Base-by-base conservation (phyloP, 2,329 filamentous ascomycete species). In the Xylariaceae sp. region DNA sequence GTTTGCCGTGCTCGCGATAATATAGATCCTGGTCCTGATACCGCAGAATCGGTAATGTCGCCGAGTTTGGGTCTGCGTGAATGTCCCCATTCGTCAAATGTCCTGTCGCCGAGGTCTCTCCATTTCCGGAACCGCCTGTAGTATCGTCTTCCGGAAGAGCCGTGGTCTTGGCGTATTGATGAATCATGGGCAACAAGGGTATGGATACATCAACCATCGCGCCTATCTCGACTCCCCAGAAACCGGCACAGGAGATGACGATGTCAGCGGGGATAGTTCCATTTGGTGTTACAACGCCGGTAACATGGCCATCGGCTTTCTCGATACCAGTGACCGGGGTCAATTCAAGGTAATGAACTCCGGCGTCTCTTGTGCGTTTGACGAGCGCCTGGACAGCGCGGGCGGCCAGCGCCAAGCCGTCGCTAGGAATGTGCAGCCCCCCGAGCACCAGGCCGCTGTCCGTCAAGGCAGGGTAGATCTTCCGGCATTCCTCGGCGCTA, bases 11-110 rank as follows among this genome's bases (percentile, higher is more conserved):
- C 37, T 60, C 52, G 45, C 57, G 55, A 26, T 57, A 60, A 39
- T 58, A 60, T 32, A 59, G 52, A 42, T 60, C 55, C 26, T 58
- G 57, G 41, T 60, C 57, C 39, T 60, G 57, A 15, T 60, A 58
- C 18, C 57, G 50, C 37, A 57, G 18, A 21, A 60, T 60, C 9
- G 55, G 55, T 16, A 58, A 16, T 12, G 42, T 58, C 22, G 55
- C 57, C 2, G 55, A 32, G 21, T 58, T 57, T 43, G 55, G 22
- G n/a, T 53, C 44, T 19, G 16, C 40, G 2, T 51, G 40, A 1
- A 29, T 21, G 18, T 54, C 47, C 12, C 47, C 49, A 34, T 58
- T 47, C 1, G 51, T 42, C 5, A 42, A 16, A 15, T 44, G n/a
- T 9, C 47, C 45, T 19, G 51, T 49, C 1, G 55, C 39, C 10